Evolutionary conservation across 1,284 basidiomycete species (phyloP).

Genomic region (Fomitiporia mediterranea): DNA sequence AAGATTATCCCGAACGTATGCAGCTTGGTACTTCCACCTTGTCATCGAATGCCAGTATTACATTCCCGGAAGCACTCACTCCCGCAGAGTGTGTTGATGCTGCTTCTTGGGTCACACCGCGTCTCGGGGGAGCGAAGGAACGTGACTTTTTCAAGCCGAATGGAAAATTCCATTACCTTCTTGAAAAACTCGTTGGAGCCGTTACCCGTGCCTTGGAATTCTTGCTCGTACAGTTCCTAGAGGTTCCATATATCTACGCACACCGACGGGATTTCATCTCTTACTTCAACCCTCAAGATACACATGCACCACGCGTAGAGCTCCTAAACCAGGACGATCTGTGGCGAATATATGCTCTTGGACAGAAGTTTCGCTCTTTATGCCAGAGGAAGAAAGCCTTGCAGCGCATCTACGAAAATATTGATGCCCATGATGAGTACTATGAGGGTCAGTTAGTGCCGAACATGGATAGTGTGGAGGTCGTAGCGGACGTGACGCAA

Average conservation of each 20-base stretch:
- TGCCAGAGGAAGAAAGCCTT: slow-evolving; percentile 68
- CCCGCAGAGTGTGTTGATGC: slow-evolving; percentile 77
- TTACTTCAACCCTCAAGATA: slow-evolving; percentile 63
- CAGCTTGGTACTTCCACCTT: slow-evolving; percentile 89
- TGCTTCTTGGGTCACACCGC: slow-evolving; percentile 84
- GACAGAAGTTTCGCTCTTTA: slow-evolving; percentile 83
- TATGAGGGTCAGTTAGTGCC: slow-evolving; percentile 63
- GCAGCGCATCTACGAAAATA: slow-evolving; percentile 56
- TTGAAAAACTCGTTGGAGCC: slow-evolving; percentile 70
- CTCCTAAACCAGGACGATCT: slow-evolving; percentile 77
- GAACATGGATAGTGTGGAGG: slow-evolving; percentile 75
- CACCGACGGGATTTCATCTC: slow-evolving; percentile 91
- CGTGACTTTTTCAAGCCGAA: slow-evolving; percentile 67
- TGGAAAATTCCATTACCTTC: slow-evolving; percentile 55
- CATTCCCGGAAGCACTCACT: slow-evolving; percentile 60
- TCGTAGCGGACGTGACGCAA: slow-evolving; percentile 87
- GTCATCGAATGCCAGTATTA: slow-evolving; percentile 62
- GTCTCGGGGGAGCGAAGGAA: slow-evolving; percentile 77
- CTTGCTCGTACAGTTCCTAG: slow-evolving; percentile 84
- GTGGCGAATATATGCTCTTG: slow-evolving; percentile 84
- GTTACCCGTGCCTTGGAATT: slow-evolving; percentile 80
- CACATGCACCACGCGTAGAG: slow-evolving; percentile 46
- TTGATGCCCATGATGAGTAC: slow-evolving; percentile 65
- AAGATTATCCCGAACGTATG: slow-evolving; percentile 95
- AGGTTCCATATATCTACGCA: slow-evolving; percentile 94